These are phyloP conservation scores for Fraxinus excelsior DNA, from an alignment of 257 asterid genomes.

Conservation along the genomic window DNA sequence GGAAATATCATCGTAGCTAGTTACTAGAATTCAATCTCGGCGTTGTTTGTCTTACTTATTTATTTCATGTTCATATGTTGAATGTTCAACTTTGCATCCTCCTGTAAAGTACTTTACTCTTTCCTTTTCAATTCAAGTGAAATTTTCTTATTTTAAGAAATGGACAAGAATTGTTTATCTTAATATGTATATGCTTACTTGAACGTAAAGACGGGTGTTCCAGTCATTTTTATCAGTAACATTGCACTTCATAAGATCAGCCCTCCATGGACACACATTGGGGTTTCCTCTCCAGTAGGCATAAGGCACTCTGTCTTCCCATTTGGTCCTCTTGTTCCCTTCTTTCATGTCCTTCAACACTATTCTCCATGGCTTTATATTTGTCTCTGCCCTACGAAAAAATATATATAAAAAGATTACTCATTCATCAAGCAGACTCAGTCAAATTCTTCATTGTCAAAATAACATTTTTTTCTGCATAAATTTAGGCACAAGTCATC, in stretches of 20 bases:
- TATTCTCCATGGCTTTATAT: slow-evolving; percentile 84
- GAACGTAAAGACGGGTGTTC: slow-evolving; percentile 69
- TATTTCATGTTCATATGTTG: background rate
- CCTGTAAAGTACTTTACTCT: background rate
- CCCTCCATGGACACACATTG: slow-evolving; percentile 62
- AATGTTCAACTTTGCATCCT: background rate
- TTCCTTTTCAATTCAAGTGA: background rate
- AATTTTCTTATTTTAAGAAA: background rate
- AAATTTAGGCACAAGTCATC: background rate
- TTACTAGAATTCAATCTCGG: background rate
- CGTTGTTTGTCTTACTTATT: background rate
- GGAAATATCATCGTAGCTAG: background rate
- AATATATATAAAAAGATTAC: background rate
- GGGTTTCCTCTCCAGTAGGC: slow-evolving; percentile 98
- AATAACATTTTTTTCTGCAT: background rate
- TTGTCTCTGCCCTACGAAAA: slow-evolving; percentile 76
- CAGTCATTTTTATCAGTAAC: slow-evolving; percentile 61
- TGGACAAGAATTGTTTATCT: background rate
- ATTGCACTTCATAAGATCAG: slow-evolving; percentile 76
- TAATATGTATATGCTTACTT: slow-evolving; percentile 38
- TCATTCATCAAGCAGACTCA: background rate
- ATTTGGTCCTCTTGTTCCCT: slow-evolving; percentile 62
- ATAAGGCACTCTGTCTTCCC: slow-evolving; percentile 83
- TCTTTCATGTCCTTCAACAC: slow-evolving; percentile 62
- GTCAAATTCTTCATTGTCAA: background rate